A percentile compares a stretch with the other conserved stretches of the same genome.
Conservation (phyloP, 2,329 filamentous ascomycete species). For the Alternaria atra region DNA sequence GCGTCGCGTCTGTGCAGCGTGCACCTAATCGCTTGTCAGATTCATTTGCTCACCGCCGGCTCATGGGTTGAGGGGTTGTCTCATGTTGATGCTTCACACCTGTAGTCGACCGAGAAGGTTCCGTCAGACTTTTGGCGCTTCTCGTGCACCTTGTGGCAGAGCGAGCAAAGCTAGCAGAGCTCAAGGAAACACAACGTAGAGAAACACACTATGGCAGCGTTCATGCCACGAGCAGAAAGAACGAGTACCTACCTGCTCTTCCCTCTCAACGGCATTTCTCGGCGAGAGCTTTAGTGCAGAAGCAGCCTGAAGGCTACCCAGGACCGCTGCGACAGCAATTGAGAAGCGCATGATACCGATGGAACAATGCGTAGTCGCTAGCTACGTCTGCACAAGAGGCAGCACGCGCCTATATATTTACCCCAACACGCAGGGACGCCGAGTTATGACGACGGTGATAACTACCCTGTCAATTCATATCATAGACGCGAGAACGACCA, state of each 20-base stretch:
- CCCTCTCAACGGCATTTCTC: conserved; percentile 29
- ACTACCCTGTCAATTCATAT: conserved; percentile 15
- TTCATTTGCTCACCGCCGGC: background rate
- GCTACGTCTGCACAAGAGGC: background rate
- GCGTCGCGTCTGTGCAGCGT: conserved; percentile 25
- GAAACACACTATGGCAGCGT: background rate
- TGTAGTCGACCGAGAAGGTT: background rate
- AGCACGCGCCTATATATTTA: conserved; percentile 13
- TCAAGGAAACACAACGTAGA: background rate
- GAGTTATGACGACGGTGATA: conserved; percentile 6
- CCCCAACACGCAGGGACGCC: background rate
- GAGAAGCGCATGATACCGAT: conserved; percentile 37
- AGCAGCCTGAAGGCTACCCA: conserved; percentile 37
- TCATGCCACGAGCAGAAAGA: background rate
- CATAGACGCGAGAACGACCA: conserved; percentile 15
- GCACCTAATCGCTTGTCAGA: conserved; percentile 23
- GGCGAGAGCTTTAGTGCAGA: conserved; percentile 30
- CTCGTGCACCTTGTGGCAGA: background rate
- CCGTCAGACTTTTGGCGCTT: background rate
- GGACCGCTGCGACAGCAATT: conserved; percentile 28
- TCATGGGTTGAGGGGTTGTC: background rate
- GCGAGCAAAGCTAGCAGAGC: background rate
- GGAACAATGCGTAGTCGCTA: conserved; percentile 7
- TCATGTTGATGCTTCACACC: background rate
- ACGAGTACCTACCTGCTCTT: conserved; percentile 30